phyloP scores from a whole-genome alignment of 495 filamentous ascomycete genomes.

The Platismatia glauca region DNA sequence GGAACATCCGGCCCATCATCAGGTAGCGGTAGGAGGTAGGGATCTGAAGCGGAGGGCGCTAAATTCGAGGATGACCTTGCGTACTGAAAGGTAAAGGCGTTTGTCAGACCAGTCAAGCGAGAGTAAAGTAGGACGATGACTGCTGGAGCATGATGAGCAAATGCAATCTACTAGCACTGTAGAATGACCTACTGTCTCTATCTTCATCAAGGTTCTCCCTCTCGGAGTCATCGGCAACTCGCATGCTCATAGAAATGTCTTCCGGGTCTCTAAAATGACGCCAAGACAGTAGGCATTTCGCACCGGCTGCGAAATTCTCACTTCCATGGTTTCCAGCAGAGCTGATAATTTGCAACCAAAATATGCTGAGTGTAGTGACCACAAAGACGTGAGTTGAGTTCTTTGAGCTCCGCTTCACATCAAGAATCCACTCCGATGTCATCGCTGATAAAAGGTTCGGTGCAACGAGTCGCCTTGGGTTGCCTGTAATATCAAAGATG shows the following conservation, averaged over 20 bases:
- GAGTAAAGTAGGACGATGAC: slow-evolving; percentile 38
- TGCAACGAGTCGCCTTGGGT: slow-evolving; percentile 18
- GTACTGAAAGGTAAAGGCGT: slow-evolving; percentile 32
- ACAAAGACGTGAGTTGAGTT: slow-evolving; percentile 45
- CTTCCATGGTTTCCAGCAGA: slow-evolving; percentile 11
- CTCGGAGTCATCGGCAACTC: slow-evolving; percentile 22
- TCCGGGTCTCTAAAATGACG: slow-evolving; percentile 39
- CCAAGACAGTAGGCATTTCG: slow-evolving; percentile 31
- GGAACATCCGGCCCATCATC: background rate
- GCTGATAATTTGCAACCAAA: slow-evolving; percentile 32
- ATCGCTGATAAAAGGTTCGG: slow-evolving; percentile 34
- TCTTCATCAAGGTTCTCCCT: slow-evolving; percentile 26
- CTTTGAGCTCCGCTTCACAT: slow-evolving; percentile 39
- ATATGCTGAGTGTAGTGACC: slow-evolving; percentile 42
- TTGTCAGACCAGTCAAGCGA: slow-evolving; percentile 32
- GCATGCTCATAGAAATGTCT: slow-evolving; percentile 37
- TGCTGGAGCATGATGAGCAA: slow-evolving; percentile 18
- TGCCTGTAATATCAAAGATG: slow-evolving; percentile 33
- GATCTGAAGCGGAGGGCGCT: slow-evolving; percentile 30
- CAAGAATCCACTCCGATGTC: slow-evolving; percentile 46
- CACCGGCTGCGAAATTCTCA: slow-evolving; percentile 15
- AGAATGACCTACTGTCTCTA: slow-evolving; percentile 10
- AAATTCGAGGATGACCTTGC: slow-evolving; percentile 18
- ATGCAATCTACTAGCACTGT: background rate
- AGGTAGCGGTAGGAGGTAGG: slow-evolving; percentile 29